Percentiles rank a stretch among this genome's conserved stretches.
Conservation (phyloP, 1,139 yeast species). For the Zygosaccharomyces sapae region DNA sequence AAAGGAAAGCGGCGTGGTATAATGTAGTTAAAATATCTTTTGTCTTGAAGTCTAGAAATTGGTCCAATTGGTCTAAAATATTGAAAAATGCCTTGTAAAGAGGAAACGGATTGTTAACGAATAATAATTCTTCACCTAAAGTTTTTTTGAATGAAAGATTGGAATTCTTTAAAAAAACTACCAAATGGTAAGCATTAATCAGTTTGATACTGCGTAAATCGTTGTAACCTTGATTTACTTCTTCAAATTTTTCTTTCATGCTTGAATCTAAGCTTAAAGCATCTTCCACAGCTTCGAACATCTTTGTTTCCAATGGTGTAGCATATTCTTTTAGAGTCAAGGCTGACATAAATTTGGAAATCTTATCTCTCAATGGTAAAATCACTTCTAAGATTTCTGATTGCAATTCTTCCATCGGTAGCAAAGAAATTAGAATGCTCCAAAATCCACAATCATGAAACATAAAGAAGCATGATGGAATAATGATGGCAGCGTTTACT, state of each 20-base stretch:
- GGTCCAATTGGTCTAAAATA: constrained; percentile 21
- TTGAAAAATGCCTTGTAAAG: constrained; percentile 22
- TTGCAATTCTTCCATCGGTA: constrained; percentile 15
- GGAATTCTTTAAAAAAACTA: constrained; percentile 24
- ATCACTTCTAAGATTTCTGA: constrained; percentile 18
- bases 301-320: constrained; percentile 12
- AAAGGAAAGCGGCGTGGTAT: constrained; percentile 20
- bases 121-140: constrained; percentile 29
- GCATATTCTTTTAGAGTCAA: constrained; percentile 17
- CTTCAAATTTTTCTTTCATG: constrained; percentile 14
- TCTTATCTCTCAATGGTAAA: constrained; percentile 16
- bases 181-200: constrained; percentile 22
- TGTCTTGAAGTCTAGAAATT: constrained; percentile 14
- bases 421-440: constrained; percentile 15
- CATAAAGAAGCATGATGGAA: constrained; percentile 15
- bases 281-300: constrained; percentile 15
- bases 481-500: constrained; percentile 14
- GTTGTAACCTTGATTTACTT: constrained; percentile 11
- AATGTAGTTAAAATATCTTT: constrained; percentile 13
- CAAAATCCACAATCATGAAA: constrained; percentile 18
- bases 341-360: constrained; percentile 15
- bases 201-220: constrained; percentile 16
- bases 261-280: constrained; percentile 10
- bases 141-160: constrained; percentile 28
- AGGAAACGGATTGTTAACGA: constrained; percentile 31